These are phyloP conservation scores for Linum tenue DNA, from an alignment of 345 rosid species.

Conservation along the genomic window DNA sequence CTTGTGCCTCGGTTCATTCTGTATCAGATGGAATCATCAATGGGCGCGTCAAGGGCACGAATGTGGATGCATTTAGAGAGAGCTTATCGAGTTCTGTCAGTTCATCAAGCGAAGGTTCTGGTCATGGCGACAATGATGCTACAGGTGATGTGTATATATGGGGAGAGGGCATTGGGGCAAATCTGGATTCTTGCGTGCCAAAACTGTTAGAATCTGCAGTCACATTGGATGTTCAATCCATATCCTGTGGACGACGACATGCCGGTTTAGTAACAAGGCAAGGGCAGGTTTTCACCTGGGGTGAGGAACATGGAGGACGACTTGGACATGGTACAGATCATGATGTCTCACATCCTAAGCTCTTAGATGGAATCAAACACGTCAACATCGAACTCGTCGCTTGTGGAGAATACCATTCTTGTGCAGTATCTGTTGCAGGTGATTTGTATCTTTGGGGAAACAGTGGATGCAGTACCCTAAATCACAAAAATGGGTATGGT, in stretches of 20 bases:
- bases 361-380: background rate
- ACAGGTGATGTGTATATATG: background rate
- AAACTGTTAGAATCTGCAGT: background rate
- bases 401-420: background rate
- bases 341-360: background rate
- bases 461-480: background rate
- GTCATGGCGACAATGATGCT: background rate
- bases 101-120: background rate
- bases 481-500: background rate
- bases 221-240: background rate
- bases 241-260: background rate
- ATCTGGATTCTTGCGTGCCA: background rate
- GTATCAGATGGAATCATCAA: background rate
- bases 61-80: background rate
- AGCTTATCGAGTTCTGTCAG: background rate
- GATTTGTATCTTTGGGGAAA: slow-evolving; percentile 9
- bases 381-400: background rate
- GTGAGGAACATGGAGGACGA: background rate
- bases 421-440: background rate
- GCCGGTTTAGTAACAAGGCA: background rate
- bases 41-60: background rate
- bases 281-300: background rate
- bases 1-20: background rate
- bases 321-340: background rate
- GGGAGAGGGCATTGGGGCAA: background rate